phyloP scores from a whole-genome alignment of 2,329 filamentous ascomycete genomes.

The Aspergillus clavatus region DNA sequence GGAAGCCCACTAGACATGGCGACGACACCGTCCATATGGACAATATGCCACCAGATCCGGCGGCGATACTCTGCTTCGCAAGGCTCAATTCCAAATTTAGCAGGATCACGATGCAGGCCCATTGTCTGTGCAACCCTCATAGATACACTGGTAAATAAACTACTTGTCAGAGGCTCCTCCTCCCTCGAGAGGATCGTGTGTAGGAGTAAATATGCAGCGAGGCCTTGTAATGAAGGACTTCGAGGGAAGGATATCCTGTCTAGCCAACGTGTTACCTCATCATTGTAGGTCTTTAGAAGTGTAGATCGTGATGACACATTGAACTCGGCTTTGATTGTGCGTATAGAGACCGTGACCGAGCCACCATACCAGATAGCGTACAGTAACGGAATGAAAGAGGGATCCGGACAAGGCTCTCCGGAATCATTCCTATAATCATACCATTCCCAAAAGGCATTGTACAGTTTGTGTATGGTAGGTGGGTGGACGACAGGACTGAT shows the following conservation, averaged over 20 bases:
- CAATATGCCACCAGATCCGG: constrained; percentile 47
- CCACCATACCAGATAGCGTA: constrained; percentile 48
- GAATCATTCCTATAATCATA: constrained; percentile 37
- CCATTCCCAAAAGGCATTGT: constrained; percentile 45
- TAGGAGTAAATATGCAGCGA: constrained; percentile 46
- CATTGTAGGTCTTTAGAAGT: constrained; percentile 37
- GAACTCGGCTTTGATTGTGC: constrained; percentile 40
- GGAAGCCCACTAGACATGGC: constrained; percentile 47
- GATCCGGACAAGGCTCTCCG: constrained; percentile 34
- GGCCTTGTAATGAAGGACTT: constrained; percentile 41
- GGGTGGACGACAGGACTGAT: constrained; percentile 44
- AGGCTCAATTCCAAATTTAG: constrained; percentile 43
- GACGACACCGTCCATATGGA: constrained; percentile 47
- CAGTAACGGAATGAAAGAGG: constrained; percentile 42
- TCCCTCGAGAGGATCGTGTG: constrained; percentile 45
- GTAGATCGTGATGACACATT: constrained; percentile 31
- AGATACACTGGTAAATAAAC: constrained; percentile 45
- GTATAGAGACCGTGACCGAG: constrained; percentile 41
- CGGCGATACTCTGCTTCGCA: constrained; percentile 44
- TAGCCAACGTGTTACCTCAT: constrained; percentile 42
- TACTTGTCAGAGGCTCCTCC: constrained; percentile 46
- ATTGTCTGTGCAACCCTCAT: constrained; percentile 47
- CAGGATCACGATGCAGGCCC: constrained; percentile 47
- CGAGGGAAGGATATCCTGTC: constrained; percentile 43
- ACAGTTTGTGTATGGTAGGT: constrained; percentile 38